phyloP scores from a whole-genome alignment of 345 rosid genomes.

The Melastoma malabathricum region DNA sequence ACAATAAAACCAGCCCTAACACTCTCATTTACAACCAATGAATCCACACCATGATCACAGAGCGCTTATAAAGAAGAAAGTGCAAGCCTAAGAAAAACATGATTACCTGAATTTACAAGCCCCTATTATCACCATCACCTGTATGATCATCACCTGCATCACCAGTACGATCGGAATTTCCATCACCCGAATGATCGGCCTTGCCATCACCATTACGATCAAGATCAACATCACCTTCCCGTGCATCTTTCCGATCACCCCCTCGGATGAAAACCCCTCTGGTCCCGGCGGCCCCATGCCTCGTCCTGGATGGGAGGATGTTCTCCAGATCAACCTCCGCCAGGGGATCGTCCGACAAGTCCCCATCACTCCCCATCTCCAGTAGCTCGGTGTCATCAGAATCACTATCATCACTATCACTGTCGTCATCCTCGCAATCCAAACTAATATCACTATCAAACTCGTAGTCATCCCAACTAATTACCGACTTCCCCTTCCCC shows the following conservation, averaged over 20 bases:
- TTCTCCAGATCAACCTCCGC: constrained; percentile 94
- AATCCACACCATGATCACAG: no score
- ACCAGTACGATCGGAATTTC: not conserved
- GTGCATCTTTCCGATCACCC: constrained; percentile 8
- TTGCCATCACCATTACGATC: constrained; percentile 8
- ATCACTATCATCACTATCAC: constrained; percentile 26
- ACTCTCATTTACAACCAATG: no score
- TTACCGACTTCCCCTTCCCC: constrained; percentile 20
- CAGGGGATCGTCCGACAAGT: constrained; percentile 77
- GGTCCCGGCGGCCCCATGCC: constrained; percentile 35
- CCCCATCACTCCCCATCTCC: constrained; percentile 31
- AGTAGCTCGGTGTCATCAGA: constrained; percentile 34
- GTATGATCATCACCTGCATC: no score
- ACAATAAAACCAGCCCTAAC: no score
- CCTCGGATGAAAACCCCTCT: constrained; percentile 32
- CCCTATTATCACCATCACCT: not conserved
- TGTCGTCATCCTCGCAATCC: constrained; percentile 19
- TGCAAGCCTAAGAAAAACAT: not conserved
- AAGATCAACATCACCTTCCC: constrained; percentile 13
- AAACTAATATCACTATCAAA: constrained; percentile 25
- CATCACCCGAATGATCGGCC: not conserved
- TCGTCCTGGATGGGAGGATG: constrained; percentile 78
- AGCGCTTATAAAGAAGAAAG: no score
- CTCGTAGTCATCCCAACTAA: constrained; percentile 21
- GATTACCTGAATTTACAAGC: constrained; percentile 1